Base-by-base conservation (phyloP, 352 stramenopile species). In the Globisporangium ultimum region DNA sequence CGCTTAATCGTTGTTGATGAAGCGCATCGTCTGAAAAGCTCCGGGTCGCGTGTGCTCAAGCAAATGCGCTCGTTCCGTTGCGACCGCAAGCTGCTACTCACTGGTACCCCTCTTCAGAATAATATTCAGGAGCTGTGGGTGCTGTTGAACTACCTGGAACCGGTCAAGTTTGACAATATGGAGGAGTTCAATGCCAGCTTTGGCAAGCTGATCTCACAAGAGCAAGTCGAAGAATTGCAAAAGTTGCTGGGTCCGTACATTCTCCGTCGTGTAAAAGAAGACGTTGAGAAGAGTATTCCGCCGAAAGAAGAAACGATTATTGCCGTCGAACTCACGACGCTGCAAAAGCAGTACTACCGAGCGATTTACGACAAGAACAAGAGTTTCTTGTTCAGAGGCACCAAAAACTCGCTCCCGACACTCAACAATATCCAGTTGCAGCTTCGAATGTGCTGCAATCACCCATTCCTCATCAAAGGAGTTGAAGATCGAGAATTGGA, bases 361-460 rank as follows among this genome's bases (percentile, higher is more conserved):
- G 97, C 98, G 2, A 96, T 99, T 21, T 99, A 99, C 72, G 97
- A 99, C 76, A 98, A 98, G 70, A 99, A 99, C 74, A 95, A 98
- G 40, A 95, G 91, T 20, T 99, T 99, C 58, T 65, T 99, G 61
- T 97, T 95, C 47, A 76, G 86, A 28, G 87, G 86, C 0, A 91
- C 83, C 14, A 91, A 95, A 66, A 94, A 94, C 53, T 83, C 79
- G 6, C 60, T 95, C 10, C 87, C 86, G 17, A 91, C 86, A 53
- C 79, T 99, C 24, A 99, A 98, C 69, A 99, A 99, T 76, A 93
- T 99, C 55, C 96, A 98, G 42, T 98, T 99, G 80, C 93, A 99
- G 76, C 71, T 99, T 21, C 79, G 97, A 36, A 99, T 99, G 70
- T 99, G 97, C 72, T 99, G 98, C 70, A 99, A 99, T 73, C 98